Evolutionary conservation across 441 rosid genomes (phyloP).

Genomic region (Sinapis alba): DNA sequence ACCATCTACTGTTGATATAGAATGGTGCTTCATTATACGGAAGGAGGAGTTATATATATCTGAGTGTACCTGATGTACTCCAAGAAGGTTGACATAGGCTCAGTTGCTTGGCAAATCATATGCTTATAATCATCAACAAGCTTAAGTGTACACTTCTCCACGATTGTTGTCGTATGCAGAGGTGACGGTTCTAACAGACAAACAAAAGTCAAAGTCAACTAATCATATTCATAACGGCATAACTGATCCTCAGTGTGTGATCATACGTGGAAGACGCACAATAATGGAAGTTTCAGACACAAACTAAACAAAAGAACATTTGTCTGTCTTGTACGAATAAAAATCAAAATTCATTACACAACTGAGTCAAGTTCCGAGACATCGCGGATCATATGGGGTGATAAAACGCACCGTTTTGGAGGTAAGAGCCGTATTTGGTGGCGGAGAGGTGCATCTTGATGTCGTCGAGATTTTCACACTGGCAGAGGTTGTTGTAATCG

Average conservation of each 20-base stretch:
- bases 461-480: conserved; percentile 95
- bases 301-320: not conserved
- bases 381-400: not conserved
- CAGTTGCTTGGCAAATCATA: not conserved
- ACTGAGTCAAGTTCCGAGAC: not conserved
- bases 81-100: not conserved
- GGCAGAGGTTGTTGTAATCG: conserved; percentile 96
- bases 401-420: conserved; percentile 76
- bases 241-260: no score
- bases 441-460: conserved; percentile 99
- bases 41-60: no score
- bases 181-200: not conserved
- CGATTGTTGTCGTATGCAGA: not conserved
- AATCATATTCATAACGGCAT: not conserved
- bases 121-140: conserved; percentile 1
- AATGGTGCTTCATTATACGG: not conserved
- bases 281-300: not conserved
- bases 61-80: not conserved
- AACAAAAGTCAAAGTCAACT: not conserved
- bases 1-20: not conserved
- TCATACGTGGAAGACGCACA: not conserved
- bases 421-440: conserved; percentile 94
- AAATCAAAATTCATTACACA: not conserved
- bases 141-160: not conserved
- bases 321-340: not conserved